Evolutionary conservation across 139 green algal species (phyloP).

Genomic region (Auxenochlorella protothecoides): DNA sequence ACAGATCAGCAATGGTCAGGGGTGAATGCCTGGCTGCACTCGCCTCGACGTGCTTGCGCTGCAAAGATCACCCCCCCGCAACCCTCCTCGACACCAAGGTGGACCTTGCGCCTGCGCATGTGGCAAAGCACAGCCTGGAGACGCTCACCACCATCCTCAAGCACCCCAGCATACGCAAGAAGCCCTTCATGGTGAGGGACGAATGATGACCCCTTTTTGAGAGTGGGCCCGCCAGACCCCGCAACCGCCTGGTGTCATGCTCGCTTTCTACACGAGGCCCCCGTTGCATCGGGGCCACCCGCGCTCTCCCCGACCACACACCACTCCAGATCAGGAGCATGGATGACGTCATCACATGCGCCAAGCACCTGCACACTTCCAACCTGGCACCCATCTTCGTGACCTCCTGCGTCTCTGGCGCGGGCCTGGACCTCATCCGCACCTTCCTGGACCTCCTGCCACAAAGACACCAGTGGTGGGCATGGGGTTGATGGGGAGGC

Average conservation of each 20-base stretch:
- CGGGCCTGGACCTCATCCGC: slow-evolving; percentile 70
- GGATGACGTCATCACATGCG: slow-evolving; percentile 76
- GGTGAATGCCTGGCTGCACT: too few species aligned
- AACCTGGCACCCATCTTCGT: slow-evolving; percentile 84
- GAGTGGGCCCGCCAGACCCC: too few species aligned
- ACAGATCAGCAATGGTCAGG: too few species aligned
- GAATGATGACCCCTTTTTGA: not conserved
- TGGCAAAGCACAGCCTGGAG: slow-evolving; percentile 72
- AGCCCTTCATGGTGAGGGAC: slow-evolving; percentile 60
- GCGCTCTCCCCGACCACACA: not conserved
- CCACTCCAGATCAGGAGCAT: slow-evolving; percentile 22
- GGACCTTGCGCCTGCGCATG: slow-evolving; percentile 79
- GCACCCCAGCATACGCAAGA: slow-evolving; percentile 81
- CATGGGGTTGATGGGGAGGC: too few species aligned
- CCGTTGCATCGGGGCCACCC: too few species aligned
- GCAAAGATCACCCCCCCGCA: too few species aligned
- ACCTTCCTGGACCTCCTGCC: slow-evolving; percentile 84
- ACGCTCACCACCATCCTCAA: slow-evolving; percentile 63
- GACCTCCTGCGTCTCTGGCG: slow-evolving; percentile 72
- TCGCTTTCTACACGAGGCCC: too few species aligned
- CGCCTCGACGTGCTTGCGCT: too few species aligned
- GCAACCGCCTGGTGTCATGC: too few species aligned
- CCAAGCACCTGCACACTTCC: slow-evolving; percentile 70
- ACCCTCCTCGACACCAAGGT: slow-evolving; percentile 17
- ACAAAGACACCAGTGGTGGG: slow-evolving; percentile 65